These are phyloP conservation scores for Trichophyton simii DNA, from an alignment of 2,329 filamentous ascomycete species.

Conservation along the genomic window DNA sequence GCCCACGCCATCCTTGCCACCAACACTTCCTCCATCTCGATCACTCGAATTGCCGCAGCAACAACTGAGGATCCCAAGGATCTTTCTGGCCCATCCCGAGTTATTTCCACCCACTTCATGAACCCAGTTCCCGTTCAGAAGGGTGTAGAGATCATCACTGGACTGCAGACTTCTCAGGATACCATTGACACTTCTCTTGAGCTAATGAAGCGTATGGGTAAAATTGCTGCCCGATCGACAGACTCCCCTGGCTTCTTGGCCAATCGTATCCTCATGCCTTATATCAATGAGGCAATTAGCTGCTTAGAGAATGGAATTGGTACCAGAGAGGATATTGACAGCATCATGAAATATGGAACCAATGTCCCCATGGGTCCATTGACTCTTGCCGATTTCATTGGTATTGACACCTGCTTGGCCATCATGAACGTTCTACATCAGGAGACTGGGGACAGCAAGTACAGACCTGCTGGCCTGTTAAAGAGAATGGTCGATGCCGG, in stretches of 20 bases:
- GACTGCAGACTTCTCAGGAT: constrained; percentile 72
- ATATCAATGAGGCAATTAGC: constrained; percentile 96
- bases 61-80: constrained; percentile 68
- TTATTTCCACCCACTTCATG: constrained; percentile 97
- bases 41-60: constrained; percentile 86
- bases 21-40: constrained; percentile 97
- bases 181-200: constrained; percentile 72
- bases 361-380: constrained; percentile 97
- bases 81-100: constrained; percentile 68
- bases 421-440: constrained; percentile 93
- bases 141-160: constrained; percentile 93
- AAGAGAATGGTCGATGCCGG: constrained; percentile 96
- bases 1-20: constrained; percentile 84
- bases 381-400: constrained; percentile 90
- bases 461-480: constrained; percentile 74
- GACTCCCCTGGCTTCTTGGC: constrained; percentile 91
- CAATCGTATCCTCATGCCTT: constrained; percentile 96
- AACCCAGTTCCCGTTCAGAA: constrained; percentile 96
- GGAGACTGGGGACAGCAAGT: constrained; percentile 92
- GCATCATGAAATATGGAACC: constrained; percentile 98
- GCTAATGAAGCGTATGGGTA: constrained; percentile 87
- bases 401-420: constrained; percentile 84
- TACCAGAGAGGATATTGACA: constrained; percentile 79
- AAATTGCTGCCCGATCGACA: constrained; percentile 73
- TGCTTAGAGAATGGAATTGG: constrained; percentile 91